phyloP scores from a whole-genome alignment of 306 rosid species.

The Cicer pinnatifidum region DNA sequence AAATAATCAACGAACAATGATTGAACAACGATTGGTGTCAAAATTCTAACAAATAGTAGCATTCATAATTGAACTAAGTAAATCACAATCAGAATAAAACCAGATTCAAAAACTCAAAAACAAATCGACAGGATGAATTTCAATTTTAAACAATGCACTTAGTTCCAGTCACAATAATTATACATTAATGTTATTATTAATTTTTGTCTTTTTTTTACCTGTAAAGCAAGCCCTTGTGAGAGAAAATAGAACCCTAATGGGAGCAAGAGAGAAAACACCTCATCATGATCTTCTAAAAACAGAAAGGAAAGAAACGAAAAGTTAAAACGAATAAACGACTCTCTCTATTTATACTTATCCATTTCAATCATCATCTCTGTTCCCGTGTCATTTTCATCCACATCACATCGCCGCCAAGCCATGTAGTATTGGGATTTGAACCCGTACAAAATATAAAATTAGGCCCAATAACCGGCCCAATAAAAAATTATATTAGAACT shows the following conservation, averaged over 20 bases:
- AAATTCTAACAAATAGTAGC: constrained; percentile 1
- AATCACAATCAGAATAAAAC: background rate
- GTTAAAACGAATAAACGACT: background rate
- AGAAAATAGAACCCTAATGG: constrained; percentile 20
- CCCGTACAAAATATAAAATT: background rate
- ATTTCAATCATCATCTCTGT: background rate
- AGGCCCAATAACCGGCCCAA: background rate
- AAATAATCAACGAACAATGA: background rate
- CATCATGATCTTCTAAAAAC: background rate
- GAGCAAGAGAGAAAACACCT: background rate
- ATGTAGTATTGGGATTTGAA: background rate
- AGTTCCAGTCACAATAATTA: background rate
- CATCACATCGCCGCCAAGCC: constrained; percentile 34
- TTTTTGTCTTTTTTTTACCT: constrained; percentile 20
- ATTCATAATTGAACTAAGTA: background rate
- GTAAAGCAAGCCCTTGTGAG: background rate
- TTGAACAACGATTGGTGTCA: background rate
- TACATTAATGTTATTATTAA: background rate
- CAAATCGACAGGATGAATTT: background rate
- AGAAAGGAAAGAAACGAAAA: background rate
- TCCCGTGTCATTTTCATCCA: background rate
- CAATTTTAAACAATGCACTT: constrained; percentile 4
- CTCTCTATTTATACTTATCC: constrained; percentile 38
- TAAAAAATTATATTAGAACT: background rate
- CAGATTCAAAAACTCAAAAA: background rate